A percentile compares a stretch with the other conserved stretches of the same genome.
These are phyloP conservation scores for Chenopodium album DNA, from an alignment of 148 eudicot species.

Conservation along the genomic window DNA sequence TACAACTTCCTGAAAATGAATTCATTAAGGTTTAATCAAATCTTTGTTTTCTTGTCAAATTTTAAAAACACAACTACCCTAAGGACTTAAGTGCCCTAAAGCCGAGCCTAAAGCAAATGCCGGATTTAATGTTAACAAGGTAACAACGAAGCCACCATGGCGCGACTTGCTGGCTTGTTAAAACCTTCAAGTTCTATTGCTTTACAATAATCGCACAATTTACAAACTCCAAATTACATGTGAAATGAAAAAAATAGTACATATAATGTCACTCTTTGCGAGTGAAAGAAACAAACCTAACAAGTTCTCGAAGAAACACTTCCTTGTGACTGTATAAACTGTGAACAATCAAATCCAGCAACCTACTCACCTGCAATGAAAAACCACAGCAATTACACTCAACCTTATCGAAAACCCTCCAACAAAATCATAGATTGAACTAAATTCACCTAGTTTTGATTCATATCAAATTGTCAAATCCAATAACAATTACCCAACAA, in stretches of 20 bases:
- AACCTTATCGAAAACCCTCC: neutral
- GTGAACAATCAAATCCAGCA: slow-evolving; percentile 93
- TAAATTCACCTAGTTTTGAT: neutral
- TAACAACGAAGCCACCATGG: neutral
- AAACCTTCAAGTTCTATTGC: neutral
- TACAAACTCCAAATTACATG: neutral
- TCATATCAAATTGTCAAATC: neutral
- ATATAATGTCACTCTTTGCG: neutral
- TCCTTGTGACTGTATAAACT: slow-evolving; percentile 98
- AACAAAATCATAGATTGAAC: neutral
- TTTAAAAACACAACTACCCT: too few relatives aligned
- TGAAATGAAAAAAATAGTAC: neutral
- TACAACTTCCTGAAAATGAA: too few relatives aligned
- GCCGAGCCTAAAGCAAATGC: neutral
- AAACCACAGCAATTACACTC: neutral
- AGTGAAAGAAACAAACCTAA: slow-evolving; percentile 51
- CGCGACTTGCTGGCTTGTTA: neutral
- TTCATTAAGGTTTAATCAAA: too few relatives aligned
- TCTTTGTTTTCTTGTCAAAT: too few relatives aligned
- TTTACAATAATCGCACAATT: neutral
- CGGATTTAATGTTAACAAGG: neutral
- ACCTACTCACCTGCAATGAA: slow-evolving; percentile 76
- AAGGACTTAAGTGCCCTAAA: neutral
- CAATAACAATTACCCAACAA: neutral
- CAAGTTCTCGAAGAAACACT: slow-evolving; percentile 93